Conservation (phyloP, 2,329 filamentous ascomycete species). For the Cyphellophora attinorum region DNA sequence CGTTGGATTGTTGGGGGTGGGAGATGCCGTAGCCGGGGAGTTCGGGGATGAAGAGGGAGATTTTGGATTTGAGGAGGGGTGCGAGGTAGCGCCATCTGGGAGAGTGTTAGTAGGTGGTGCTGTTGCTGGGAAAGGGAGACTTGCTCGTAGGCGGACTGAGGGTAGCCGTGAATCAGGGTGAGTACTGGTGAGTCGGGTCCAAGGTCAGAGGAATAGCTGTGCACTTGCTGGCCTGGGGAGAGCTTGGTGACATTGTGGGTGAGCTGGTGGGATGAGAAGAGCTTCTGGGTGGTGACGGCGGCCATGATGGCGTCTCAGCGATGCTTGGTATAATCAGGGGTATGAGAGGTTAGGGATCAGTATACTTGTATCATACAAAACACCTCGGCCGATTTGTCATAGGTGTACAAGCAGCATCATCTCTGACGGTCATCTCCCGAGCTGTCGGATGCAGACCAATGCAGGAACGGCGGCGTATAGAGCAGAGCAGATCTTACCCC, state of each 20-base stretch:
- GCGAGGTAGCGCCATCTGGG: conserved; percentile 5
- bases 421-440: too few species aligned
- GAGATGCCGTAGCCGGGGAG: conserved; percentile 19
- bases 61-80: conserved; percentile 10
- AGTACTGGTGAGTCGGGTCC: conserved; percentile 14
- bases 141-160: conserved; percentile 18
- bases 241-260: conserved; percentile 15
- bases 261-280: conserved; percentile 8
- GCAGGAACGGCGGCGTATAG: too few species aligned
- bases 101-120: too few species aligned
- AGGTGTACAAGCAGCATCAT: too few species aligned
- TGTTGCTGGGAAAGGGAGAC: too few species aligned
- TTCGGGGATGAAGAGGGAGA: conserved; percentile 17
- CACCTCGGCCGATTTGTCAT: too few species aligned
- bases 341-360: too few species aligned
- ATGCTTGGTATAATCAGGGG: too few species aligned
- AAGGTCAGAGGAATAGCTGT: conserved; percentile 14
- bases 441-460: too few species aligned
- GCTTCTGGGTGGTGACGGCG: conserved; percentile 8
- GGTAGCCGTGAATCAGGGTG: conserved; percentile 19
- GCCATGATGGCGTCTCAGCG: conserved; percentile 8
- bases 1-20: conserved; percentile 12
- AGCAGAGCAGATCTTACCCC: too few species aligned
- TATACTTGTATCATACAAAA: too few species aligned
- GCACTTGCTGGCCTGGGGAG: conserved; percentile 13